Conservation (phyloP, 306 rosid genomes). For the Aeschynomene evenia region DNA sequence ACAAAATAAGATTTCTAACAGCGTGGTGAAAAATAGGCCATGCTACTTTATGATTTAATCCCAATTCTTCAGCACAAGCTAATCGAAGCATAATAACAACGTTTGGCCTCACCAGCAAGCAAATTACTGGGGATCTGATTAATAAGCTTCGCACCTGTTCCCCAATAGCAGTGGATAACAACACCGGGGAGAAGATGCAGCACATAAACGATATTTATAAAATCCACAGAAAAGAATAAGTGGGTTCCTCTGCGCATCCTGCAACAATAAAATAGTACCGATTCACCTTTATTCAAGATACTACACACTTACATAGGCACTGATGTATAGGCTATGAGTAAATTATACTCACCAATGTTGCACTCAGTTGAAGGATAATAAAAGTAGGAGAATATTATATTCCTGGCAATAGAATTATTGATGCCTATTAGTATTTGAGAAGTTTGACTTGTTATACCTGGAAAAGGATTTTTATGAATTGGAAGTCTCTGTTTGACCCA, state of each 20-base stretch:
- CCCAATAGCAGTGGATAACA: constrained; percentile 8
- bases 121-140: background rate
- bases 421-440: constrained; percentile 1
- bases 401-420: background rate
- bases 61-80: constrained; percentile 17
- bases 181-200: background rate
- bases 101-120: constrained; percentile 1
- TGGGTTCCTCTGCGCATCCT: constrained; percentile 20
- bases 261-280: constrained; percentile 3
- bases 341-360: background rate
- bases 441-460: constrained; percentile 28
- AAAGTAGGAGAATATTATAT: constrained; percentile 6
- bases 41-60: constrained; percentile 6
- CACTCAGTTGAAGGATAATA: constrained; percentile 15
- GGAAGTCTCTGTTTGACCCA: constrained; percentile 48
- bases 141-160: background rate
- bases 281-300: constrained; percentile 21
- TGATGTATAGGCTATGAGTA: constrained; percentile 1
- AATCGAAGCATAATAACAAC: background rate
- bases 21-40: background rate
- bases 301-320: constrained; percentile 22
- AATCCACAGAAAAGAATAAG: constrained; percentile 2
- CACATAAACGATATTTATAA: constrained; percentile 1
- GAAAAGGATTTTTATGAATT: constrained; percentile 32
- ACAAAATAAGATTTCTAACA: background rate